These are phyloP conservation scores for Mycena sp. DNA, from an alignment of 1,284 basidiomycete species.

Conservation along the genomic window DNA sequence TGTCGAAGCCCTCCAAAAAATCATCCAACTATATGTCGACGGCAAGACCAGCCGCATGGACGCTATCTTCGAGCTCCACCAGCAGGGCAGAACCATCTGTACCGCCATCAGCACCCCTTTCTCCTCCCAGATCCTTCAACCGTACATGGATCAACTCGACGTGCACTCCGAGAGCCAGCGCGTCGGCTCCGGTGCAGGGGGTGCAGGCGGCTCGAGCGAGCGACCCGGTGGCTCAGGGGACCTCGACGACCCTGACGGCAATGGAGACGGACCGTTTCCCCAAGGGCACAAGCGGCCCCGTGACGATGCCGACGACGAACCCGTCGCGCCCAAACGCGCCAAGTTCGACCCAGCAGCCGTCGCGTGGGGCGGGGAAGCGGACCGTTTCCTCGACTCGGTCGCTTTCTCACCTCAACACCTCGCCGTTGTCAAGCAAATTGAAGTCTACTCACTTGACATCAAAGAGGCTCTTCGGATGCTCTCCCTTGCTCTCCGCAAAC, in stretches of 20 bases:
- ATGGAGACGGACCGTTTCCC: not conserved
- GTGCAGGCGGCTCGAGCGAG: not conserved
- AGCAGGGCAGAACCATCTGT: not conserved
- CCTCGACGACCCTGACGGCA: not conserved
- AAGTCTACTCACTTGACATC: not conserved
- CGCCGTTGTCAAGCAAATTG: not conserved
- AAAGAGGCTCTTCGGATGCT: not conserved
- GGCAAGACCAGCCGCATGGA: not conserved
- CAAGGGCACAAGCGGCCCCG: not conserved
- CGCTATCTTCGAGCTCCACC: not conserved
- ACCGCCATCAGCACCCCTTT: not conserved
- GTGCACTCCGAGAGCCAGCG: not conserved
- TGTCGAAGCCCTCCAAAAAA: not conserved
- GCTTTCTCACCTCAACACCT: not conserved
- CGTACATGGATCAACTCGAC: not conserved
- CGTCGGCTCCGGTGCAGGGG: not conserved
- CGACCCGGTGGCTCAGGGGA: not conserved
- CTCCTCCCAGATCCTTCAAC: not conserved
- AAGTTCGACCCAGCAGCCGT: not conserved
- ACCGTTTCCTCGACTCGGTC: not conserved
- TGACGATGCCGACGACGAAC: not conserved
- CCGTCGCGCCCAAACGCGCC: not conserved
- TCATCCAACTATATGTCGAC: not conserved
- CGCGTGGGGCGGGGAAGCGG: not conserved
- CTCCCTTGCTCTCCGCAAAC: not conserved